These are phyloP conservation scores for Plectranthus barbatus DNA, from an alignment of 257 asterid species.

Conservation along the genomic window DNA sequence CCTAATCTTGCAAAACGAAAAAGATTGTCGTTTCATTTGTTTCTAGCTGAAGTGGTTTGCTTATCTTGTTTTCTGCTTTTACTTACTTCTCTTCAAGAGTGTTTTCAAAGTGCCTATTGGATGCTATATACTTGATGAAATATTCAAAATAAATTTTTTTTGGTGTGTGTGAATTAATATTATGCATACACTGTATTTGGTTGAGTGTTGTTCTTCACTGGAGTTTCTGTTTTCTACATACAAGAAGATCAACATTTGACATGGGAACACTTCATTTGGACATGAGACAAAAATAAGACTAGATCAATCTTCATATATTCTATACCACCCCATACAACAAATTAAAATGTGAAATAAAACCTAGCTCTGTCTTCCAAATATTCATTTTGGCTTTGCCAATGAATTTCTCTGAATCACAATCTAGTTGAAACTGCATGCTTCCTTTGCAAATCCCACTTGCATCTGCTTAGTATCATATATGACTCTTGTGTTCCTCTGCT, in stretches of 20 bases:
- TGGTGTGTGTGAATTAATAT: too few relatives aligned
- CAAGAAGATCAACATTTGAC: background rate
- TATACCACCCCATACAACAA: conserved; percentile 29
- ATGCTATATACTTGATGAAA: too few relatives aligned
- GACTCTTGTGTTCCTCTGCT: conserved; percentile 79
- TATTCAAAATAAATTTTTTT: too few relatives aligned
- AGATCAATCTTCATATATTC: conserved; percentile 9
- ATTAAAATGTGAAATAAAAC: conserved; percentile 14
- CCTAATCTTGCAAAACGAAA: background rate
- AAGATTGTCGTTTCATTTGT: conserved; percentile 9
- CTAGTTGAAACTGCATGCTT: conserved; percentile 54
- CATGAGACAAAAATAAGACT: conserved; percentile 7
- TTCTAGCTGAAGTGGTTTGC: background rate
- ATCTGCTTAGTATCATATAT: conserved; percentile 58
- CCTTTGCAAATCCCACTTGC: conserved; percentile 76
- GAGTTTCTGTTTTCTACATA: background rate
- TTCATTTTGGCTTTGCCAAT: conserved; percentile 13
- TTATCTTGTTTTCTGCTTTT: too few relatives aligned
- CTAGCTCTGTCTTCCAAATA: conserved; percentile 7
- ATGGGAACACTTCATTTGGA: conserved; percentile 2
- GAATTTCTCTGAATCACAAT: background rate
- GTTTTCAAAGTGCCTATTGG: too few relatives aligned
- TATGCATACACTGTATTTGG: too few relatives aligned
- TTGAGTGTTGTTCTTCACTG: background rate
- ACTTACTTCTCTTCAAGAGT: background rate